Base-by-base conservation (phyloP, 1,139 yeast genomes). In the Nakaseomyces bracarensis region DNA sequence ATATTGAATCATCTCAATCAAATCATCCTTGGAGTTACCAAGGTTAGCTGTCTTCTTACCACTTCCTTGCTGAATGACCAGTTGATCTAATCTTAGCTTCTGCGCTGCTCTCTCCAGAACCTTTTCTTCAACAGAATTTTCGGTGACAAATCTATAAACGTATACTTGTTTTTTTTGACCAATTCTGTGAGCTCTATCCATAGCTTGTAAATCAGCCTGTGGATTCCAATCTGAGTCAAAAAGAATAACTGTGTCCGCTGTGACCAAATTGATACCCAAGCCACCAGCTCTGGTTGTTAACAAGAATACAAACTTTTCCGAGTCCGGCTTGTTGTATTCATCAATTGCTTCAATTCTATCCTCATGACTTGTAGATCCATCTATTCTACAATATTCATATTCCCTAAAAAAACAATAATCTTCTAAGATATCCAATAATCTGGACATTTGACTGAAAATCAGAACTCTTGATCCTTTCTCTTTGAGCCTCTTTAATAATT, bases 141-240 rank as follows among this genome's bases (percentile, higher is more conserved):
- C 89, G 8, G 91, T 82, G 41, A 82, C 76, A 55, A 82, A 77
- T 59, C 93, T 67, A 57, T 76, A 82, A 7, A 82, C 91, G 53
- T 76, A 75, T 28, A 82, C 93, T 58, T 82, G 93, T 50, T 82
- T 82, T 22, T 82, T 82, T 60, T 82, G 93, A 5, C 93, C 93
- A 58, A 82, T 82, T 71, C 93, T 74, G 61, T 82, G 93, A 1
- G 93, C 91, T 66, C 93, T 73, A 58, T 82, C 93, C 93, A 82
- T 82, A 0, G 91, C 91, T 61, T 82, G 93, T 49, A 82, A 70
- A 68, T 82, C 93, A 3, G 91, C 91, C 57, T 82, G 93, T 2
- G 93, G 93, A 52, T 82, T 82, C 93, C 93, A 82, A 61, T 82
- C 93, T 1, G 86, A 79, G 63, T 82, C 93, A 58, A 71, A 82